Percentiles rank a stretch among this genome's conserved stretches.
Evolutionary conservation across 2,329 filamentous ascomycete genomes (phyloP).

Genomic region (Sporothrix pallida): DNA sequence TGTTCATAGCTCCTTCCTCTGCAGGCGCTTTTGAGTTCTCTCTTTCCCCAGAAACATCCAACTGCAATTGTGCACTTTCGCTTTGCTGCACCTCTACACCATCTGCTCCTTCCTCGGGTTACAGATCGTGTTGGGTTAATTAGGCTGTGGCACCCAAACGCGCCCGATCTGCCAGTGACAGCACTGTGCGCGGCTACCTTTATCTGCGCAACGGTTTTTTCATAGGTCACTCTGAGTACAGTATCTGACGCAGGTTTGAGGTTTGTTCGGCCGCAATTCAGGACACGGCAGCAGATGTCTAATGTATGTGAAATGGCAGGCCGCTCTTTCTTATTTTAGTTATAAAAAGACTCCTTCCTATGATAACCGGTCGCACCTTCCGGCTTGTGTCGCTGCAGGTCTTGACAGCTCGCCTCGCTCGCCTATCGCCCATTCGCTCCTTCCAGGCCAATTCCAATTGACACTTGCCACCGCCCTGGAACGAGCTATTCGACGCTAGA

Average conservation of each 20-base stretch:
- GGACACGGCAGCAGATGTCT: neutral
- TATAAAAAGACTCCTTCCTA: neutral
- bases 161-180: constrained; percentile 12
- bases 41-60: neutral
- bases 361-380: neutral
- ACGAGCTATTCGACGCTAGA: constrained; percentile 10
- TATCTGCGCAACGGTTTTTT: constrained; percentile 9
- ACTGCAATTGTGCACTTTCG: neutral
- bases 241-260: neutral
- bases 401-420: neutral
- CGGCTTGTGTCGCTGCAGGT: neutral
- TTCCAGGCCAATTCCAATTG: neutral
- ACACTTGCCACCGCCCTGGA: constrained; percentile 7
- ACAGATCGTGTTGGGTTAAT: neutral
- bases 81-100: neutral
- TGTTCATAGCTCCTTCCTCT: constrained; percentile 12
- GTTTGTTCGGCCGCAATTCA: neutral
- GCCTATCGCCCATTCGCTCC: neutral
- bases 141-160: neutral
- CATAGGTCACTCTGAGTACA: neutral
- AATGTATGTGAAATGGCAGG: neutral
- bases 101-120: neutral
- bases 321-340: neutral
- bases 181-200: constrained; percentile 16
- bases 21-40: too few relatives aligned